Conservation (phyloP, 441 rosid genomes). For the Manihot esculenta region DNA sequence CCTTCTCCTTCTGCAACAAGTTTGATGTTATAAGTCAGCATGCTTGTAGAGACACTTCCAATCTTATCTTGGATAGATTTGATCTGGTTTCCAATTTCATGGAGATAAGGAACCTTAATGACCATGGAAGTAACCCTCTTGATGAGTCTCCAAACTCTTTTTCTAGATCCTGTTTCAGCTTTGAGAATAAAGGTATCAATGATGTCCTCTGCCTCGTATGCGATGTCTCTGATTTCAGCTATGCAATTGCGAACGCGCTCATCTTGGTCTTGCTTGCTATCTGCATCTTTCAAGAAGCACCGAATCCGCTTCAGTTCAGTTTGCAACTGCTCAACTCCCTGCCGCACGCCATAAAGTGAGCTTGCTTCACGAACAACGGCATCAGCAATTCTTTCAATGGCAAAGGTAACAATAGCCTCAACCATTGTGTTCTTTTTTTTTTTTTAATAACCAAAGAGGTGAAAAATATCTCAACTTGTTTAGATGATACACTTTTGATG, state of each 20-base stretch:
- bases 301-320: slow-evolving; percentile 21
- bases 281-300: slow-evolving; percentile 27
- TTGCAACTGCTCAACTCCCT: slow-evolving; percentile 12
- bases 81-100: not conserved
- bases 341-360: not conserved
- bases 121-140: slow-evolving; percentile 6
- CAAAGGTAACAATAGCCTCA: slow-evolving; percentile 17
- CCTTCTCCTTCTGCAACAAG: not conserved
- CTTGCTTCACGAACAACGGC: too few species aligned
- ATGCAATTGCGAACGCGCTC: slow-evolving; percentile 13
- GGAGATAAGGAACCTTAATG: not conserved
- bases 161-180: not conserved
- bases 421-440: slow-evolving; percentile 12
- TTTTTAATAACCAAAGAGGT: too few species aligned
- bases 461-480: too few species aligned
- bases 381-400: slow-evolving; percentile 13
- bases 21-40: slow-evolving; percentile 6
- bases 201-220: slow-evolving; percentile 25
- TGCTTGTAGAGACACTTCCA: not conserved
- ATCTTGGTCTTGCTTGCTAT: slow-evolving; percentile 11
- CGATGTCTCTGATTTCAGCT: slow-evolving; percentile 14
- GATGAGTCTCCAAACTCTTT: not conserved
- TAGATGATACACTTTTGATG: too few species aligned
- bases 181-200: slow-evolving; percentile 12
- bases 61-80: not conserved